Percentiles rank a stretch among this genome's conserved stretches.
These are phyloP conservation scores for Phellinidium pouzarii DNA, from an alignment of 1,284 basidiomycete genomes.

Conservation along the genomic window DNA sequence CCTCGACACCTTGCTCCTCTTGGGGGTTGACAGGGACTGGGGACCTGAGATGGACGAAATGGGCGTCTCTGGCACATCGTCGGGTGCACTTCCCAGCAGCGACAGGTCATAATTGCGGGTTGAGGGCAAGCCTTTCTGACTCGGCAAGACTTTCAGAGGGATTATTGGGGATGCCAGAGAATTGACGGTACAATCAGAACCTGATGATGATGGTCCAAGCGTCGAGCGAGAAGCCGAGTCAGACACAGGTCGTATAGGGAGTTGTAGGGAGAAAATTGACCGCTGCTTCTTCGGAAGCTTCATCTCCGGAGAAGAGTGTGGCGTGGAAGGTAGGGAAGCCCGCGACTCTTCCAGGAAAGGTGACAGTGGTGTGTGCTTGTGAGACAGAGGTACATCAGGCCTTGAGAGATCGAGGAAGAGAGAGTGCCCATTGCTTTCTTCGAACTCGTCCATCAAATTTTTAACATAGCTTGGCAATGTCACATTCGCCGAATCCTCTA, in stretches of 20 bases:
- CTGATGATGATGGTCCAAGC: slow-evolving; percentile 12
- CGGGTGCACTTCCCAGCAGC: slow-evolving; percentile 13
- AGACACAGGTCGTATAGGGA: slow-evolving; percentile 7
- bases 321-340: background rate
- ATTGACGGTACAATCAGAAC: slow-evolving; percentile 1
- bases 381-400: background rate
- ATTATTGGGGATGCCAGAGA: background rate
- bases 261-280: slow-evolving; percentile 15
- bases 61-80: slow-evolving; percentile 14
- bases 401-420: slow-evolving; percentile 2
- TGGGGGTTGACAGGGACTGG: background rate
- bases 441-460: slow-evolving; percentile 14
- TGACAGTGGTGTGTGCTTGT: background rate
- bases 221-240: slow-evolving; percentile 5
- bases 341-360: slow-evolving; percentile 11
- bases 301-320: background rate
- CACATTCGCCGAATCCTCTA: slow-evolving; percentile 2
- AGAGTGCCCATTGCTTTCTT: background rate
- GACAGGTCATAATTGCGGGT: slow-evolving; percentile 13
- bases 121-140: slow-evolving; percentile 11
- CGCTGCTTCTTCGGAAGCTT: slow-evolving; percentile 3
- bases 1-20: background rate
- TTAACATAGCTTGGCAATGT: slow-evolving; percentile 13
- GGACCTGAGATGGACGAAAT: background rate
- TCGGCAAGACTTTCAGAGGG: background rate